Percentiles rank a stretch among this genome's conserved stretches.
Conservation (phyloP, 305 asterid species). For the Fraxinus velutina region DNA sequence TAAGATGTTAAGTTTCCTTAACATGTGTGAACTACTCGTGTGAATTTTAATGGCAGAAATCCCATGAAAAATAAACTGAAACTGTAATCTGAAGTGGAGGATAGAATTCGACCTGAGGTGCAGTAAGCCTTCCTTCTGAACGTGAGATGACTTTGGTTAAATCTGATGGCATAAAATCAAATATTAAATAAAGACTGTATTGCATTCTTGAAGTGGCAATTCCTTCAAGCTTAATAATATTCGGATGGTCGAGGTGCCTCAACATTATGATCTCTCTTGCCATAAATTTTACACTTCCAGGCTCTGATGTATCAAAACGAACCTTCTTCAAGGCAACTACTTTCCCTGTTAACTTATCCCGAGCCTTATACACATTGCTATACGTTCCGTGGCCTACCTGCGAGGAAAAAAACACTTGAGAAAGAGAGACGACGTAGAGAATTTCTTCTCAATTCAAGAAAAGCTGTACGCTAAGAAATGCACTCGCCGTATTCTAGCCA, state of each 20-base stretch:
- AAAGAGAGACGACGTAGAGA: not conserved
- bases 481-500: not conserved
- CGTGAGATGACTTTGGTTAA: conserved; percentile 52
- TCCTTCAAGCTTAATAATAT: conserved; percentile 73
- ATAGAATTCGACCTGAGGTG: conserved; percentile 52
- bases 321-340: conserved; percentile 73
- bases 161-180: conserved; percentile 70
- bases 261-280: conserved; percentile 78
- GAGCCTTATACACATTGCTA: conserved; percentile 82
- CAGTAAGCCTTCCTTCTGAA: conserved; percentile 52
- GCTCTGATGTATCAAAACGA: conserved; percentile 76
- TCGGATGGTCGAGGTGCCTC: conserved; percentile 67
- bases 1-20: not conserved
- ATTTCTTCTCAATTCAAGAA: not conserved
- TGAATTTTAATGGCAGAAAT: not conserved
- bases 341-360: conserved; percentile 53
- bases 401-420: not conserved
- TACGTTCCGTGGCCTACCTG: conserved; percentile 84
- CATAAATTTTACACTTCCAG: conserved; percentile 70
- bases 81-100: not conserved
- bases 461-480: not conserved
- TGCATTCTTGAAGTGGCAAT: conserved; percentile 90
- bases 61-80: not conserved
- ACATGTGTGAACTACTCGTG: not conserved
- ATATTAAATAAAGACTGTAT: conserved; percentile 70